phyloP scores from a whole-genome alignment of 225 moss, liverwort and hornwort genomes.

The Polytrichum formosum region DNA sequence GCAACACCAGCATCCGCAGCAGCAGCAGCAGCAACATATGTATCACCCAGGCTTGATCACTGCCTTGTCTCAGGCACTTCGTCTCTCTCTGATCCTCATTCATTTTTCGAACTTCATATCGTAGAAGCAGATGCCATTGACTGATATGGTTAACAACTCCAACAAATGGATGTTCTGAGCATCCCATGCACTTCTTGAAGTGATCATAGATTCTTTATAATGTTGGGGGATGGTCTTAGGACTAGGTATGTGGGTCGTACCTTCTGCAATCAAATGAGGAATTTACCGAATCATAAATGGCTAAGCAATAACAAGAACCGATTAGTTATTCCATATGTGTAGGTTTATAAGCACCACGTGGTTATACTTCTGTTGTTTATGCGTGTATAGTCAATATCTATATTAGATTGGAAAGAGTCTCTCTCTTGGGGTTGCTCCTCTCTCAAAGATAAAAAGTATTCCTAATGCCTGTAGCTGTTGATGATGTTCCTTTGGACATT shows the following conservation, averaged over 20 bases:
- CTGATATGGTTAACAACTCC: no score
- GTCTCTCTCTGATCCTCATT: constrained; percentile 12
- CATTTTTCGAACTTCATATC: no score
- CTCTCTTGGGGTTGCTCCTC: constrained; percentile 27
- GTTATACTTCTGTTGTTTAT: constrained; percentile 4
- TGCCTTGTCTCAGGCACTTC: constrained; percentile 80
- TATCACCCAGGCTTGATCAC: constrained; percentile 82
- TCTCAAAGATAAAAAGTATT: no score
- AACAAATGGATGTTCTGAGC: no score
- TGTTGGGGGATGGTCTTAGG: no score
- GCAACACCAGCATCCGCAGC: constrained; percentile 46
- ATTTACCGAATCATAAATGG: no score
- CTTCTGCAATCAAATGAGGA: no score
- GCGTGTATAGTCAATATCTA: neutral
- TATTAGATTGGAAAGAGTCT: neutral
- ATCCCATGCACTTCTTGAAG: no score
- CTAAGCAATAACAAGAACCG: no score
- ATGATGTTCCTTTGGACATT: neutral
- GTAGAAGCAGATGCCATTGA: neutral
- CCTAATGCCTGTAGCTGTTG: constrained; percentile 16
- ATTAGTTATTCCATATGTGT: neutral
- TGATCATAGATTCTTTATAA: no score
- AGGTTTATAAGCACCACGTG: neutral
- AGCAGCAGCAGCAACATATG: constrained; percentile 62
- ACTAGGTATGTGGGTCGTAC: no score